Evolutionary conservation across 495 filamentous ascomycete genomes (phyloP).

Genomic region (Trichoderma asperelloides): DNA sequence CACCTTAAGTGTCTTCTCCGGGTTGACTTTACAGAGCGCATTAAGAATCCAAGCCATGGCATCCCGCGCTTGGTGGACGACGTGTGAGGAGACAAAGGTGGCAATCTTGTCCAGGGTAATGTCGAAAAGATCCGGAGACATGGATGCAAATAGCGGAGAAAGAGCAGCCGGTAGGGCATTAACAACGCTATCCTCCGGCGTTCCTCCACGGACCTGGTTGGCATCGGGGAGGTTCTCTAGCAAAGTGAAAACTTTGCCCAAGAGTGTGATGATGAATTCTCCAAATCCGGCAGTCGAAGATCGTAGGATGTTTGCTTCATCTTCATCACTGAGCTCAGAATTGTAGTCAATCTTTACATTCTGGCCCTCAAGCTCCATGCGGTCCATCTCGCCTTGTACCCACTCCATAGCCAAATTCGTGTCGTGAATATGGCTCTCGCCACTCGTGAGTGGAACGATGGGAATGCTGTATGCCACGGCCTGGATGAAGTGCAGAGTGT

Average conservation of each 20-base stretch:
- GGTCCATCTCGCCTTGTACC: constrained; percentile 86
- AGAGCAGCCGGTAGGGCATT: constrained; percentile 92
- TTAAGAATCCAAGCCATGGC: constrained; percentile 99
- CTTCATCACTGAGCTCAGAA: constrained; percentile 69
- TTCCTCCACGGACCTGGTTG: constrained; percentile 73
- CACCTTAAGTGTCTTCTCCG: constrained; percentile 80
- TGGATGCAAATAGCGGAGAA: constrained; percentile 76
- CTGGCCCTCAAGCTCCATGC: constrained; percentile 86
- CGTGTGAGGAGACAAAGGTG: constrained; percentile 87
- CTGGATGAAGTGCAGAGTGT: constrained; percentile 91
- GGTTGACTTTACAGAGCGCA: constrained; percentile 86
- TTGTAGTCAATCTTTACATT: constrained; percentile 79
- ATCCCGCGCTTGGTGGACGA: constrained; percentile 93
- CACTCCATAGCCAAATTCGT: constrained; percentile 82
- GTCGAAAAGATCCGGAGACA: constrained; percentile 92
- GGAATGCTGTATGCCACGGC: constrained; percentile 91
- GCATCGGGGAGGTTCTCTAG: constrained; percentile 92
- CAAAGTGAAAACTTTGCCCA: constrained; percentile 91
- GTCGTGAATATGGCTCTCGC: constrained; percentile 57
- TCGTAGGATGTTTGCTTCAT: constrained; percentile 84
- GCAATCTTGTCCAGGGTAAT: constrained; percentile 85
- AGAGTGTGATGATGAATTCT: constrained; percentile 81
- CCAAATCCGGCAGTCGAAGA: constrained; percentile 91
- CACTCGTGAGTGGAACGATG: constrained; percentile 70
- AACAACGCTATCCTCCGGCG: constrained; percentile 93